Evolutionary conservation across 805 yeast genomes (phyloP).

Genomic region (Clavispora fructus): DNA sequence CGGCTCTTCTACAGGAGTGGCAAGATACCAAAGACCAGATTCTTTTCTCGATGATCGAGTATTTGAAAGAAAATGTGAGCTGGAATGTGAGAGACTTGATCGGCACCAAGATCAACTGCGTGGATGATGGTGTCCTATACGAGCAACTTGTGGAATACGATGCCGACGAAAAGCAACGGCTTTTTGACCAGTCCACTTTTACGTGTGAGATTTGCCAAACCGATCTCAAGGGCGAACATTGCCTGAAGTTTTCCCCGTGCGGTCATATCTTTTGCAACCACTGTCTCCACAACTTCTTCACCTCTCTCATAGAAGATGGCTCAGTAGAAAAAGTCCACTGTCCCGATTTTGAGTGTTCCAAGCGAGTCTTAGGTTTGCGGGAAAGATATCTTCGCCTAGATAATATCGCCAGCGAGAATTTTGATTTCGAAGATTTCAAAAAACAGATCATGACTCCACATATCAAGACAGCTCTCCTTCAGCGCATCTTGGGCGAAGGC

Average conservation of each 20-base stretch:
- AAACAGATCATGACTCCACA: conserved; percentile 36
- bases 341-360: conserved; percentile 49
- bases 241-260: conserved; percentile 27
- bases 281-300: conserved; percentile 12
- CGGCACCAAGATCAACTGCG: conserved; percentile 4
- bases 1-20: conserved; percentile 28
- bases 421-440: conserved; percentile 28
- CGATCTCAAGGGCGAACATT: conserved; percentile 39
- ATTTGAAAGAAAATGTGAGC: conserved; percentile 18
- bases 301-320: conserved; percentile 40
- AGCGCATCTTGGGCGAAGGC: conserved; percentile 18
- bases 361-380: conserved; percentile 12
- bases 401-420: conserved; percentile 6
- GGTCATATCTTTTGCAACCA: conserved; percentile 14
- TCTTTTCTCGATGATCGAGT: conserved; percentile 41
- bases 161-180: conserved; percentile 11
- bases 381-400: conserved; percentile 17
- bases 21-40: conserved; percentile 31
- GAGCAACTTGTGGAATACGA: conserved; percentile 18
- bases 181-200: conserved; percentile 35
- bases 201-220: conserved; percentile 55
- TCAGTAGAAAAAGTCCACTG: conserved; percentile 51
- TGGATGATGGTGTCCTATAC: conserved; percentile 7
- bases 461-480: conserved; percentile 30
- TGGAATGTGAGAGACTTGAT: conserved; percentile 1